phyloP scores from a whole-genome alignment of 2,329 filamentous ascomycete species.

The Aspergillus caelatus region DNA sequence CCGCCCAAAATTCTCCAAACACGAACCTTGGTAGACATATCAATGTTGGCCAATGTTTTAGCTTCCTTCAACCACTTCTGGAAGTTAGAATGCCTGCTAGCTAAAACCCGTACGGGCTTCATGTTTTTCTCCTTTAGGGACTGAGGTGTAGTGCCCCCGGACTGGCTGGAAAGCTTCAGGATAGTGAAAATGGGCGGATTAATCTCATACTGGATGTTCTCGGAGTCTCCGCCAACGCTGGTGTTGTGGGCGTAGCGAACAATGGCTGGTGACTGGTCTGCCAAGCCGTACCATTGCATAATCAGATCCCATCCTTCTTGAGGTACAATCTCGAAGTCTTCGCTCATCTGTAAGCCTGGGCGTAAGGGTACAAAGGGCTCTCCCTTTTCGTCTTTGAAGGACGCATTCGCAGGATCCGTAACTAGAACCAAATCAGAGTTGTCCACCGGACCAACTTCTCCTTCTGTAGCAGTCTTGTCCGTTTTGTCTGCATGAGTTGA shows the following conservation, averaged over 20 bases:
- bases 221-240: slow-evolving; percentile 56
- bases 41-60: slow-evolving; percentile 70
- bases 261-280: slow-evolving; percentile 70
- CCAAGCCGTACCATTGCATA: slow-evolving; percentile 78
- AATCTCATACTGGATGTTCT: slow-evolving; percentile 79
- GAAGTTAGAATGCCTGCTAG: slow-evolving; percentile 70
- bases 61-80: slow-evolving; percentile 75
- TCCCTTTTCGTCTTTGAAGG: slow-evolving; percentile 49
- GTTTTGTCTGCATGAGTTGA: slow-evolving; percentile 58
- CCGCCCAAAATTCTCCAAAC: slow-evolving; percentile 66
- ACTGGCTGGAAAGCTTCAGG: slow-evolving; percentile 70
- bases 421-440: slow-evolving; percentile 79
- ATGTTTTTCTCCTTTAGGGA: slow-evolving; percentile 63
- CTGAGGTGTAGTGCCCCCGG: slow-evolving; percentile 61
- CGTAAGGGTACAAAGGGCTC: slow-evolving; percentile 71
- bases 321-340: slow-evolving; percentile 77
- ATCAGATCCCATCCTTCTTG: slow-evolving; percentile 80
- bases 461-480: slow-evolving; percentile 62
- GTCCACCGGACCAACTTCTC: slow-evolving; percentile 77
- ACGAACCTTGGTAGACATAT: slow-evolving; percentile 72
- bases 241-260: slow-evolving; percentile 78
- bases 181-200: slow-evolving; percentile 84
- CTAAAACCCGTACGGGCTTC: slow-evolving; percentile 66
- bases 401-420: slow-evolving; percentile 43
- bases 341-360: slow-evolving; percentile 63